Base-by-base conservation (phyloP, 2,329 filamentous ascomycete genomes). In the Escovopsis weberi region DNA sequence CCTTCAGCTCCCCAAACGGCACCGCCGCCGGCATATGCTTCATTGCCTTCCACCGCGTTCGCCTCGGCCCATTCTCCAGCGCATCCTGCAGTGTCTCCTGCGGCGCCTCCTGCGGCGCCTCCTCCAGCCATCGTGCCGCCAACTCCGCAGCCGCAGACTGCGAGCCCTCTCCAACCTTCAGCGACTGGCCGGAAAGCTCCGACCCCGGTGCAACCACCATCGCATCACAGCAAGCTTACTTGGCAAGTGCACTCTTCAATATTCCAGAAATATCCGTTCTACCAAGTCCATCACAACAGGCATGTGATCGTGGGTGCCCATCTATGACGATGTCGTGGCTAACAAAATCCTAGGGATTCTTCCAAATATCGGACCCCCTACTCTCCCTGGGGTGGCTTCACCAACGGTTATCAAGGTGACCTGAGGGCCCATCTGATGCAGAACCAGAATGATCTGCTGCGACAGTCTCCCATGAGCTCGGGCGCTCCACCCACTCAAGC, bases 311-410 rank as follows among this genome's bases (percentile, higher is more conserved):
- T 12, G 18, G 26, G 15, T 37, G n/a, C 28, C 6, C 4, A 7
- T 4, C 4, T 40, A 5, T 19, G 11, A 37, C 4, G 7, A 32
- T 8, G 10, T 4, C 32, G 11, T 37, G 46, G 36, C 46, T 60
- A 47, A 57, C 39, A 8, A 38, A 11, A 26, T 28, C n/a, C 4
- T 46, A 74, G 71, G 58, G 70, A 74, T 45, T 61, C 70, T 6
- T 64, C 67, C 7, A 69, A 69, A 42, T 79, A 80, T 45, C 67
- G 72, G 40, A 77, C 73, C 4, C 76, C 76, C 1, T 80, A 80
- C 52, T 66, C 70, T 12, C 61, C 65, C 2, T 67, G 62, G 59
- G 69, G 71, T 23, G 75, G 74, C 0, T 78, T 78, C 50, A 75
- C 70, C 32, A 79, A 79, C 46, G 74, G 73, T 4, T 77, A 78